A percentile compares a stretch with the other conserved stretches of the same genome.
These are phyloP conservation scores for Podaxis sp. DNA, from an alignment of 768 basidiomycete genomes.

Conservation along the genomic window DNA sequence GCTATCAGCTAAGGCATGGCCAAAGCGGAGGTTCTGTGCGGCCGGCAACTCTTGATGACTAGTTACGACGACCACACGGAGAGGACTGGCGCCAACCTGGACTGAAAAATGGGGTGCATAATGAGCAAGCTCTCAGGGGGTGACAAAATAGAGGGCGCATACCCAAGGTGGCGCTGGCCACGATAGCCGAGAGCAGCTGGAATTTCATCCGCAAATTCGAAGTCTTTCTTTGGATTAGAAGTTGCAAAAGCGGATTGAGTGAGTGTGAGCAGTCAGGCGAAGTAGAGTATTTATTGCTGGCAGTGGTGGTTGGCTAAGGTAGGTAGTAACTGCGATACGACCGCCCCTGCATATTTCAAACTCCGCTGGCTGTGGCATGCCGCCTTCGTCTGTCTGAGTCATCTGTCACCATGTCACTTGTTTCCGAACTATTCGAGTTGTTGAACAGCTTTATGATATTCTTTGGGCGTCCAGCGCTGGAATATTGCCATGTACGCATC, in stretches of 20 bases:
- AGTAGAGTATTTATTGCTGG: constrained; percentile 1
- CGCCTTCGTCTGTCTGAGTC: neutral
- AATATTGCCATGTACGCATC: neutral
- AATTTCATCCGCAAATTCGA: constrained; percentile 34
- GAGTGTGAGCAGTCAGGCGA: neutral
- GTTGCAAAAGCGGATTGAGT: neutral
- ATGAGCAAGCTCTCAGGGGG: neutral
- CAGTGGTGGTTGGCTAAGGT: neutral
- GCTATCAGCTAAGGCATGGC: constrained; percentile 19
- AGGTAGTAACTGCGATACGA: neutral
- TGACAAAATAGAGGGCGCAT: constrained; percentile 16
- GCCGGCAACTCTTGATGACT: constrained; percentile 15
- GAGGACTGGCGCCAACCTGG: constrained; percentile 49
- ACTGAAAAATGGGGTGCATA: constrained; percentile 18
- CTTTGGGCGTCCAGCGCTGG: neutral
- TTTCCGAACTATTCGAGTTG: neutral
- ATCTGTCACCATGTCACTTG: neutral
- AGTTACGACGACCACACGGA: constrained; percentile 44
- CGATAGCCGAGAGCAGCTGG: constrained; percentile 33
- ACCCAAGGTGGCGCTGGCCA: constrained; percentile 38
- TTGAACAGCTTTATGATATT: neutral
- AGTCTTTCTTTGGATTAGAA: neutral
- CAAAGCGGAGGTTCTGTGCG: constrained; percentile 20
- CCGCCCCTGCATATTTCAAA: constrained; percentile 1
- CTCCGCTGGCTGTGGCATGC: constrained; percentile 7